Conservation (phyloP, 2,329 filamentous ascomycete species). For the Pseudopithomyces chartarum region DNA sequence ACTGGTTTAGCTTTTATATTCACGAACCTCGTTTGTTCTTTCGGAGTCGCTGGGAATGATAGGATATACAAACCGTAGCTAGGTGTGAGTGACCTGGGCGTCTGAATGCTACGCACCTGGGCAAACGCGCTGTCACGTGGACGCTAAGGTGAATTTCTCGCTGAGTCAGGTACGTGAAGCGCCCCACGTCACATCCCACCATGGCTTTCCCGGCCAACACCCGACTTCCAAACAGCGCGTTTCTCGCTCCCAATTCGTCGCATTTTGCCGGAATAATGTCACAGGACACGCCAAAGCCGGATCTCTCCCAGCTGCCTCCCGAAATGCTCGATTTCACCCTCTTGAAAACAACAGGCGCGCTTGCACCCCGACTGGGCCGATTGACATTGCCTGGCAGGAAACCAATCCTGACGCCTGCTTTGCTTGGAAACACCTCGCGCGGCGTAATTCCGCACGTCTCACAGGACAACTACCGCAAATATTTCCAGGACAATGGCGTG, state of each 20-base stretch:
- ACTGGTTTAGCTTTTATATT: no score
- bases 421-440: constrained; percentile 78
- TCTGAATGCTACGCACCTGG: no score
- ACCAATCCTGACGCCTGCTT: constrained; percentile 81
- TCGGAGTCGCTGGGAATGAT: no score
- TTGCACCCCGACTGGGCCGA: constrained; percentile 69
- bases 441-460: constrained; percentile 87
- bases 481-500: constrained; percentile 69
- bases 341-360: constrained; percentile 42
- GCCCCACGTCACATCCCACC: constrained; percentile 2
- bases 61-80: no score
- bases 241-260: not conserved
- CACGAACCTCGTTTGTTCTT: no score
- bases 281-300: constrained; percentile 7
- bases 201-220: not conserved
- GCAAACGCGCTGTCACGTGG: constrained; percentile 5
- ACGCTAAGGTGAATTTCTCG: not conserved
- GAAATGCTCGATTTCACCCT: constrained; percentile 54
- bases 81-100: no score
- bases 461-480: constrained; percentile 75
- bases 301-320: constrained; percentile 33
- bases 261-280: constrained; percentile 14
- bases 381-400: constrained; percentile 67
- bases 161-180: not conserved
- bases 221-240: not conserved